These are phyloP conservation scores for Auriscalpium vulgare DNA, from an alignment of 768 basidiomycete genomes.

Conservation along the genomic window DNA sequence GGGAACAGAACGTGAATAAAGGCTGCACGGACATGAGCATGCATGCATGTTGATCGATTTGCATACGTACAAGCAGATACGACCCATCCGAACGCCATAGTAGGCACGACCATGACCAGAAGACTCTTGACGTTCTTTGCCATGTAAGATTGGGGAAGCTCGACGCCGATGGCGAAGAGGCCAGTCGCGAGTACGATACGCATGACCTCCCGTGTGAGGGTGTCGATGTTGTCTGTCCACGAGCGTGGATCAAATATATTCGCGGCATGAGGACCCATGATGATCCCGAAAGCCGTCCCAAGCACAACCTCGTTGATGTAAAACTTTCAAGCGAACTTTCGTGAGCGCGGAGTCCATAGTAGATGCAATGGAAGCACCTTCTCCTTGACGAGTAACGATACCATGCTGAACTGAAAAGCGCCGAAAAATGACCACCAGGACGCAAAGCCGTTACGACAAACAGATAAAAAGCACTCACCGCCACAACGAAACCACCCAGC, in stretches of 20 bases:
- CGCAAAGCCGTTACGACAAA: too few relatives aligned
- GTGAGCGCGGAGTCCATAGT: background rate
- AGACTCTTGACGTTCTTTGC: conserved; percentile 67
- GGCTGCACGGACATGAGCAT: conserved; percentile 26
- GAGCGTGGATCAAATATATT: conserved; percentile 68
- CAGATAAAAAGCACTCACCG: conserved; percentile 24
- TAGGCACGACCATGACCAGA: conserved; percentile 64
- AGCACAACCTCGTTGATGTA: conserved; percentile 94
- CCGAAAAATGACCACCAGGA: background rate
- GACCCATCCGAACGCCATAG: conserved; percentile 83
- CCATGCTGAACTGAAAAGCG: conserved; percentile 62
- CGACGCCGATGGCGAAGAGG: conserved; percentile 92
- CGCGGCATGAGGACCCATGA: conserved; percentile 67
- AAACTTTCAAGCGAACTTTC: conserved; percentile 32
- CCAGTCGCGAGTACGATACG: conserved; percentile 85
- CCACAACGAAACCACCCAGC: conserved; percentile 49
- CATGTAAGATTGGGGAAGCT: conserved; percentile 84
- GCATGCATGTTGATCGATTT: background rate
- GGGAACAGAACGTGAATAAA: conserved; percentile 71
- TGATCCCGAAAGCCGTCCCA: conserved; percentile 62
- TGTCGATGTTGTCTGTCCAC: conserved; percentile 50
- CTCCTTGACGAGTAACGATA: conserved; percentile 79
- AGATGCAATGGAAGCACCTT: conserved; percentile 33
- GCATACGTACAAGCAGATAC: conserved; percentile 50
- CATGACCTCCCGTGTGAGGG: conserved; percentile 81